Conservation (phyloP, 768 basidiomycete genomes). For the Phaeolepiota aurea region DNA sequence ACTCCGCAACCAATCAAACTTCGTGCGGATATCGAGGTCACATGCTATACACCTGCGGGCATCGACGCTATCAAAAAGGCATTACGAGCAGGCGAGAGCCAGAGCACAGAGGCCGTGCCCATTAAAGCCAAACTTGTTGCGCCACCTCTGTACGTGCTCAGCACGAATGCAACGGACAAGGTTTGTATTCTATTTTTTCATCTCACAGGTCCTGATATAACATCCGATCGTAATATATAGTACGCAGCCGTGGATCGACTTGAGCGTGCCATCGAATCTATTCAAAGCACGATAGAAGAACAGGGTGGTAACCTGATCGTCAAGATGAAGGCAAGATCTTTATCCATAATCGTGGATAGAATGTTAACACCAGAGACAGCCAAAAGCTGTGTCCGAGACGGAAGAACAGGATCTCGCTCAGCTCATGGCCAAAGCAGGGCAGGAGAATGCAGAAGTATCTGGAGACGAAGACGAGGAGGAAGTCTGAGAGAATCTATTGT, state of each 20-base stretch:
- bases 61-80: slow-evolving; percentile 97
- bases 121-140: slow-evolving; percentile 97
- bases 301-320: slow-evolving; percentile 82
- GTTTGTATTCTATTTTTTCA: slow-evolving; percentile 23
- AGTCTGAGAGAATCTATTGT: slow-evolving; percentile 29
- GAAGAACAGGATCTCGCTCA: slow-evolving; percentile 97
- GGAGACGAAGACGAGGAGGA: slow-evolving; percentile 88
- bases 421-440: slow-evolving; percentile 90
- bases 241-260: slow-evolving; percentile 87
- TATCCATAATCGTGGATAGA: not conserved
- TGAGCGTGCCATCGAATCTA: slow-evolving; percentile 88
- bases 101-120: slow-evolving; percentile 83
- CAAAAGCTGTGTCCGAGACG: slow-evolving; percentile 94
- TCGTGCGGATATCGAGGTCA: slow-evolving; percentile 94
- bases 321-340: slow-evolving; percentile 82
- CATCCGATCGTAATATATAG: slow-evolving; percentile 20
- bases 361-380: slow-evolving; percentile 36
- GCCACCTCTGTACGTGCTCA: slow-evolving; percentile 92
- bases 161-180: slow-evolving; percentile 96
- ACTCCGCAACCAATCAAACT: slow-evolving; percentile 99
- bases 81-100: slow-evolving; percentile 78
- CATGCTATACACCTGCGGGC: slow-evolving; percentile 91
- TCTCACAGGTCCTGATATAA: not conserved
- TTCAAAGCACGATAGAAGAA: slow-evolving; percentile 76
- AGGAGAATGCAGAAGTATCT: slow-evolving; percentile 93